Conservation (phyloP, 2,329 filamentous ascomycete genomes). For the Nannizziopsis arthrosporioides region DNA sequence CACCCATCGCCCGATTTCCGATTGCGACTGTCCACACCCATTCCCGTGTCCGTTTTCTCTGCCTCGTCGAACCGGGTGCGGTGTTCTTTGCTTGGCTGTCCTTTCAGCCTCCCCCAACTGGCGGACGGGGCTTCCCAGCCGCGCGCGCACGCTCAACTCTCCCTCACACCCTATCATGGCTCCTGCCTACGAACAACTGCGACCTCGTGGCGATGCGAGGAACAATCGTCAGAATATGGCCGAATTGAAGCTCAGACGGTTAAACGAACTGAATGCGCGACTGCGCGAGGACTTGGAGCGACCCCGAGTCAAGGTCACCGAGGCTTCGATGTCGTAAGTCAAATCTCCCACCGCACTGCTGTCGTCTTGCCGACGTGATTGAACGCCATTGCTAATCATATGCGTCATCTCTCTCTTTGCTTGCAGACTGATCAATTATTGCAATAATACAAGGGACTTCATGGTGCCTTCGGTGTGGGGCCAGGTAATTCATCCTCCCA, state of each 20-base stretch:
- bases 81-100: background rate
- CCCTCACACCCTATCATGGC: conserved; percentile 42
- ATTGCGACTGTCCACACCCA: too few species aligned
- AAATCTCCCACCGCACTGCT: conserved; percentile 8
- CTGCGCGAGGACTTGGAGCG: conserved; percentile 91
- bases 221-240: conserved; percentile 99
- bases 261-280: conserved; percentile 94
- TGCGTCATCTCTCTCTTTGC: conserved; percentile 4
- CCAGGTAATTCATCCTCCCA: conserved; percentile 41
- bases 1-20: too few species aligned
- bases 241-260: conserved; percentile 86
- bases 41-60: too few species aligned
- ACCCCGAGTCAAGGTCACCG: conserved; percentile 88
- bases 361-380: background rate
- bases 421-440: conserved; percentile 86
- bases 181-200: conserved; percentile 50
- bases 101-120: background rate
- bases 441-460: conserved; percentile 94
- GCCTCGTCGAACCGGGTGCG: too few species aligned
- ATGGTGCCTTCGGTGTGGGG: conserved; percentile 99
- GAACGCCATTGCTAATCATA: conserved; percentile 14
- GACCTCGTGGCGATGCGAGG: conserved; percentile 53
- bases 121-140: background rate
- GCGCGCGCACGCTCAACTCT: background rate
- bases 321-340: conserved; percentile 72